Evolutionary conservation across 78 protist species (phyloP), one percentile per base, ranked within the genome.

Genomic region (Dictyostelium capitatum): DNA sequence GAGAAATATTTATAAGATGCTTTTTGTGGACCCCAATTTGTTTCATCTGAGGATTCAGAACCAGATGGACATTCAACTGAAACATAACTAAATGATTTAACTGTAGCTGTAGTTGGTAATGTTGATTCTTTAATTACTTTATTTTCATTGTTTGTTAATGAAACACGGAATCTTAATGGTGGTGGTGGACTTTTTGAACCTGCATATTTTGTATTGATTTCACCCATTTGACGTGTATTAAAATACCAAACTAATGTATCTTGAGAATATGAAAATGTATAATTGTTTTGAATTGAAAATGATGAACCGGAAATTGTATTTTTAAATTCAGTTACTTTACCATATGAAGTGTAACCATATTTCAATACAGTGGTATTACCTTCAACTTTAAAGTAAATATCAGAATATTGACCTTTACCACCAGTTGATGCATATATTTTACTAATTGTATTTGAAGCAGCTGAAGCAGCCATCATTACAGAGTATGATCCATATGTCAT

Each of bases 1-100:
- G 50, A 43, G 57, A 72, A 72, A 15, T 72, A 72, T 67, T 67
- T 67, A 32, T 67, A 67, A 32, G 43, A 28, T 67, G 75, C 75
- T 32, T 67, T 67, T 67, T 67, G 75, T 32, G 75, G 75, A 28
- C 75, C 75, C 79, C 79, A 72, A n/a, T 32, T 72, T 19, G 47
- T 43, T n/a, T 72, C 79, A 2, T 43, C 50, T 2, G 23, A 15
- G 3, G 50, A 72, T 72, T 43, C 79, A 5, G 79, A 72, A 43
- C 43, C 54, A 43, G 23, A 41, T 32, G 79, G 79, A 43, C 79
- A 72, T 43, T 43, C 19, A 14, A 32, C 79, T 20, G 53, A 19
- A 0, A 12, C 12, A n/a, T 72, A 72, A 4, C 14, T 43, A 11
- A 72, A 43, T 7, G 50, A 20, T 32, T 32, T 43, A n/a, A 72